These are phyloP conservation scores for Cryptosporidium sp. DNA, from an alignment of 169 alveolate genomes.

Conservation along the genomic window DNA sequence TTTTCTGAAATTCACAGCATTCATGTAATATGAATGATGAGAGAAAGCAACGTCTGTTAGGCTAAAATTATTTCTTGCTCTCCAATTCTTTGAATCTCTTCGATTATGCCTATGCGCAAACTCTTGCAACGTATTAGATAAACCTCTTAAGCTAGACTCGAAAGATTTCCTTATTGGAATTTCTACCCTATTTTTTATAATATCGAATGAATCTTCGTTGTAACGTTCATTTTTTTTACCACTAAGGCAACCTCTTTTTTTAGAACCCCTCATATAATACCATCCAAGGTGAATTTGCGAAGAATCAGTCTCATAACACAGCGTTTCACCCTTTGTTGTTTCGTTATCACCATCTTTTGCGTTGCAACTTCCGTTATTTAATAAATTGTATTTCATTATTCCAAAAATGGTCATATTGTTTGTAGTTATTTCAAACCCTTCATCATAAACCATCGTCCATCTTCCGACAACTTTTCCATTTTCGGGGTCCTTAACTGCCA, in stretches of 20 bases:
- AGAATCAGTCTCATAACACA: slow-evolving; percentile 79
- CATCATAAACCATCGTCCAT: slow-evolving; percentile 88
- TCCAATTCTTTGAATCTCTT: slow-evolving; percentile 38
- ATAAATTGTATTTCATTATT: slow-evolving; percentile 67
- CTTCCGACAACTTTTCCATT: slow-evolving; percentile 60
- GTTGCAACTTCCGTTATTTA: slow-evolving; percentile 32
- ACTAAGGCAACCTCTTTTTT: slow-evolving; percentile 51
- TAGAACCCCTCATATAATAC: slow-evolving; percentile 25
- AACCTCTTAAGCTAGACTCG: slow-evolving; percentile 17
- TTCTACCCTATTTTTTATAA: slow-evolving; percentile 36
- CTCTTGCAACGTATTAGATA: slow-evolving; percentile 50
- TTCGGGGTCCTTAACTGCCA: slow-evolving; percentile 75
- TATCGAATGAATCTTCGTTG: slow-evolving; percentile 1
- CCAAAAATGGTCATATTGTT: slow-evolving; percentile 71
- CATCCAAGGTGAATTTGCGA: slow-evolving; percentile 78
- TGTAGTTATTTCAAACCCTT: slow-evolving; percentile 83
- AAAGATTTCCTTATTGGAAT: slow-evolving; percentile 35
- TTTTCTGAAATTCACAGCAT: slow-evolving; percentile 25
- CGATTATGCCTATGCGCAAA: slow-evolving; percentile 38
- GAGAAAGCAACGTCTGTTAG: slow-evolving; percentile 60
- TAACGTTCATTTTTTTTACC: slow-evolving; percentile 30
- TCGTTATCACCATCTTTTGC: slow-evolving; percentile 79
- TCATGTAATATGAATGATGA: slow-evolving; percentile 61
- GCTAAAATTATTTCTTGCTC: slow-evolving; percentile 61
- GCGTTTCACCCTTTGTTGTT: slow-evolving; percentile 73